phyloP scores from a whole-genome alignment of 2,329 filamentous ascomycete genomes.

The Acephala macrosclerotiorum region DNA sequence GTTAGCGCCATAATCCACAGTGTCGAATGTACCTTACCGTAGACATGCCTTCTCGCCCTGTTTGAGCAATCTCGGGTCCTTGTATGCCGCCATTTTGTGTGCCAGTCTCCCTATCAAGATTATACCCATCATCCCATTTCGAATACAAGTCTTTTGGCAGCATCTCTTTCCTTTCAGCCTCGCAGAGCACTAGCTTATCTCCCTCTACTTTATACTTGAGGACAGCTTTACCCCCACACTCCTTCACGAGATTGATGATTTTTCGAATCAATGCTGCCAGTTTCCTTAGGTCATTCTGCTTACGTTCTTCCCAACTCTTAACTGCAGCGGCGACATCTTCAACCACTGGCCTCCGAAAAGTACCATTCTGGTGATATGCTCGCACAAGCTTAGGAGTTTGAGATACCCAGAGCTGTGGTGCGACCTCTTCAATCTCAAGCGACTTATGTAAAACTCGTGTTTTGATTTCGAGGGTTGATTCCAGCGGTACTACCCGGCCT shows the following conservation, averaged over 20 bases:
- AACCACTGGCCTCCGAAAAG: constrained; percentile 46
- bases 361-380: constrained; percentile 50
- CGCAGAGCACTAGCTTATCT: constrained; percentile 40
- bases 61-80: too few relatives aligned
- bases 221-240: constrained; percentile 37
- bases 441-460: constrained; percentile 47
- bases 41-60: too few relatives aligned
- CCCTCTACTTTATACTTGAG: constrained; percentile 37
- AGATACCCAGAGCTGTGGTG: constrained; percentile 53
- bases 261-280: constrained; percentile 45
- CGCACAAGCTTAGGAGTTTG: constrained; percentile 56
- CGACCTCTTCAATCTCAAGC: constrained; percentile 47
- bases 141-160: constrained; percentile 45
- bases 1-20: too few relatives aligned
- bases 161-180: constrained; percentile 34
- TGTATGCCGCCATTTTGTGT: too few relatives aligned
- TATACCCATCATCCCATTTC: constrained; percentile 33
- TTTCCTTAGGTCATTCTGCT: constrained; percentile 43
- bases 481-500: constrained; percentile 44
- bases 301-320: constrained; percentile 46
- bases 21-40: too few relatives aligned
- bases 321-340: constrained; percentile 47
- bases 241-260: constrained; percentile 38
- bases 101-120: too few relatives aligned
- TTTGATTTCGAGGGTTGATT: constrained; percentile 54